These are phyloP conservation scores for Lactarius tabidus DNA, from an alignment of 768 basidiomycete genomes.

Conservation along the genomic window DNA sequence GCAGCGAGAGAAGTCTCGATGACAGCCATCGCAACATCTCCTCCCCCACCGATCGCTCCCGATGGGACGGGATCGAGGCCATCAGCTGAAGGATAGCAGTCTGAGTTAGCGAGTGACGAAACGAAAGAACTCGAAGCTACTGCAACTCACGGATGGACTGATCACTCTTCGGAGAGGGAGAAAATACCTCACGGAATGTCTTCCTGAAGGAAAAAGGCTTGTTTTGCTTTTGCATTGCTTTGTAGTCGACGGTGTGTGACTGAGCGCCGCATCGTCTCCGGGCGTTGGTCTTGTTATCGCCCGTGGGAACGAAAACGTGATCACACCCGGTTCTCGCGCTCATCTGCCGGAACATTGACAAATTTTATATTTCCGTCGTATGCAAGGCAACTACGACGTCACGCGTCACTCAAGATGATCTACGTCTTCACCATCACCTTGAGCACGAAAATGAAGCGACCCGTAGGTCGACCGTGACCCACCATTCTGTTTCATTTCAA, in stretches of 20 bases:
- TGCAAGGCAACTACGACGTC: no score
- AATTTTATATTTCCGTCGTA: no score
- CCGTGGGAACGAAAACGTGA: no score
- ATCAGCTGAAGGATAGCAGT: not conserved
- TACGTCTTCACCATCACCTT: no score
- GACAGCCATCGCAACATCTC: not conserved
- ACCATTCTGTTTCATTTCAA: not conserved
- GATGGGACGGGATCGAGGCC: not conserved
- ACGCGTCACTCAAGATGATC: no score
- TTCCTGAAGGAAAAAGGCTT: not conserved
- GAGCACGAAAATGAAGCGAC: no score
- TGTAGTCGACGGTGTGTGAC: no score
- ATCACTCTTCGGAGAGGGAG: not conserved
- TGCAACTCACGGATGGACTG: not conserved
- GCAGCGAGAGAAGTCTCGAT: not conserved
- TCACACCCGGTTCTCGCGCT: no score
- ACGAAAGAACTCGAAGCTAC: not conserved
- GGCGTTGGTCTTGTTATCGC: no score
- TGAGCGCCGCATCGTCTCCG: not conserved
- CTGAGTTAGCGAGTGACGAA: not conserved
- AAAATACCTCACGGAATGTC: not conserved
- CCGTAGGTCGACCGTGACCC: no score
- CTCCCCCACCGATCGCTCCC: not conserved
- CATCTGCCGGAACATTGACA: no score
- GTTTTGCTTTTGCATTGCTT: not conserved